Evolutionary conservation across 148 eudicot genomes (phyloP), one percentile per base, ranked within the genome.

Genomic region (Rhododendron kiyosumense): DNA sequence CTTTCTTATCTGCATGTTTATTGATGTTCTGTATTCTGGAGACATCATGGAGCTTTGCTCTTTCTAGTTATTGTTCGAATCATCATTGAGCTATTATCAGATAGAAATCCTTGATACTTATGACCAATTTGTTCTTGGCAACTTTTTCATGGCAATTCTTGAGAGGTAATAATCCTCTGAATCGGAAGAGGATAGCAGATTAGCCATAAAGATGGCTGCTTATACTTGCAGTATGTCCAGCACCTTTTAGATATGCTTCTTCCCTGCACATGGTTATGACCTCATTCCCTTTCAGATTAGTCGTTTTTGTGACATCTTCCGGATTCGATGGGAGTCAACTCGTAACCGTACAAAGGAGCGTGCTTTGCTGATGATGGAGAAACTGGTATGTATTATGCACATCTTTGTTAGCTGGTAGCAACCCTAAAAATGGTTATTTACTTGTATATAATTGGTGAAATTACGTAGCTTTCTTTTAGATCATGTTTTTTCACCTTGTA

Each of bases 311-410:
- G 91, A 92, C 88, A 84, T 97, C 78, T 91, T 97, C 79, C 98
- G 99, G 82, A 86, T 97, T 57, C 93, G 94, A 81, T 97, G 98
- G 99, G 99, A 97, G 83, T 92, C 98, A 81, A 89, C 91, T 84
- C 99, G 99, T 89, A 89, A 93, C 86, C 95, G 96, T 84, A 97
- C 99, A 69, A 95, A 94, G 89, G 98, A 97, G 84, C 98, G 99
- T 81, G 93, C 99, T 32, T 87, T 97, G 88, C 32, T 95, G 92
- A 93, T 95, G 96, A 97, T 97, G 99, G 98, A 95, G 38, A 92
- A 94, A 86, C 85, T 93, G 95, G 98, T 96, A 95, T 43, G 98
- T 96, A 95, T 43, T 36, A 30, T 49, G 32, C 63, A 20, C 84
- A 43, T 76, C 61, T 78, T 85, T 80, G 51, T 63, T 81, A 38